Conservation (phyloP, 1,284 basidiomycete species). For the Moesziomyces sp. region DNA sequence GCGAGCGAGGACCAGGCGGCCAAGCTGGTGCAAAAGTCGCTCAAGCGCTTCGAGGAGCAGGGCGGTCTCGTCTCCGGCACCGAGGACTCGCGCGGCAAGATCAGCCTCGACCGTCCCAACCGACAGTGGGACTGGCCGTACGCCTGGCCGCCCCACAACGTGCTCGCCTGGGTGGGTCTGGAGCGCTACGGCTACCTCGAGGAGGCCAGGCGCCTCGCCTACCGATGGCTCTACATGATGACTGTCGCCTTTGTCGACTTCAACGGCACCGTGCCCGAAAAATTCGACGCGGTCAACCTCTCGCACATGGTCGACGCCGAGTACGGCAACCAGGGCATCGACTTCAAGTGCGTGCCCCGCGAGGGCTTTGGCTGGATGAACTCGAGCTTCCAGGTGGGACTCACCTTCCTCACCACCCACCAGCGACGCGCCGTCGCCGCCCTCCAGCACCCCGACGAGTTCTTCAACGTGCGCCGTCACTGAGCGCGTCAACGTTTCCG, state of each 20-base stretch:
- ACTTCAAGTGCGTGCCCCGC: conserved; percentile 86
- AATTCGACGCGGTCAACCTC: conserved; percentile 95
- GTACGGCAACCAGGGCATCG: conserved; percentile 97
- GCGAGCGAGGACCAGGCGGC: conserved; percentile 93
- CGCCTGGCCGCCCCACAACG: conserved; percentile 79
- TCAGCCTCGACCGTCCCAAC: conserved; percentile 95
- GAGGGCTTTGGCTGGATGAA: conserved; percentile 91
- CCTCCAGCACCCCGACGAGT: conserved; percentile 88
- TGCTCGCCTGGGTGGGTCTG: conserved; percentile 93
- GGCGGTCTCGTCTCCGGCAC: conserved; percentile 97
- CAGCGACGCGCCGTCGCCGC: conserved; percentile 94
- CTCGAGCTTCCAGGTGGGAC: conserved; percentile 80
- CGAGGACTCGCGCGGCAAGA: conserved; percentile 93
- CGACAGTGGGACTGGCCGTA: conserved; percentile 84
- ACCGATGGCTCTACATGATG: conserved; percentile 94
- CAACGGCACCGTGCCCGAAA: conserved; percentile 96
- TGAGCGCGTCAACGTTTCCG: background rate
- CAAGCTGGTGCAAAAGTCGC: conserved; percentile 85
- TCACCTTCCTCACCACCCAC: conserved; percentile 91
- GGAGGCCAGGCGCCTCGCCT: conserved; percentile 90
- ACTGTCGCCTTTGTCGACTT: conserved; percentile 75
- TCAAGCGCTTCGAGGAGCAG: conserved; percentile 94
- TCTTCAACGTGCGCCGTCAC: conserved; percentile 72
- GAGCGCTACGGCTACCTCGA: conserved; percentile 95
- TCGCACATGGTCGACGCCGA: conserved; percentile 97